A percentile compares a stretch with the other conserved stretches of the same genome.
phyloP scores from a whole-genome alignment of 192 early-diverging fungal genomes.

The Backusella psychrophila region DNA sequence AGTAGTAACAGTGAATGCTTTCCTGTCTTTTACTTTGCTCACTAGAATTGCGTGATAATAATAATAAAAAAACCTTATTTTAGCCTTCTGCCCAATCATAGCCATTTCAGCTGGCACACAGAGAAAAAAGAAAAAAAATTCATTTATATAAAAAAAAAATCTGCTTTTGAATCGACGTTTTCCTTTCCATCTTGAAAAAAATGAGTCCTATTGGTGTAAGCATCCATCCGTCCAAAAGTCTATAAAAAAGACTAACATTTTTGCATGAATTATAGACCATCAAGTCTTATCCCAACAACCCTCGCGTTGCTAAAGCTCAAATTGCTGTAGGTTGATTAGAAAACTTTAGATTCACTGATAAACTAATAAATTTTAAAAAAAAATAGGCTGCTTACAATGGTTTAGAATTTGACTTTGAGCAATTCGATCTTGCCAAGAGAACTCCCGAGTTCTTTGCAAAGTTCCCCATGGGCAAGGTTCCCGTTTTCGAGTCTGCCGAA shows the following conservation, averaged over 20 bases:
- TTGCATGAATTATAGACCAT: conserved; percentile 38
- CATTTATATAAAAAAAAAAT: neutral
- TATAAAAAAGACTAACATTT: neutral
- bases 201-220: conserved; percentile 17
- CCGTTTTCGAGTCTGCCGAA: conserved; percentile 81
- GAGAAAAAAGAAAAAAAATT: neutral
- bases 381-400: conserved; percentile 71
- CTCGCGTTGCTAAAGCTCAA: conserved; percentile 61
- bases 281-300: conserved; percentile 69
- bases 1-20: no score
- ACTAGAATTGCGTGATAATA: no score
- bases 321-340: conserved; percentile 39
- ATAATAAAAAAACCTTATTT: no score
- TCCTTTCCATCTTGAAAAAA: neutral
- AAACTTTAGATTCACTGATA: neutral
- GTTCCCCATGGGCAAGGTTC: conserved; percentile 90
- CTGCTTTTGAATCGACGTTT: neutral
- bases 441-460: conserved; percentile 82
- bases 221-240: conserved; percentile 3
- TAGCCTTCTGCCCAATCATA: no score
- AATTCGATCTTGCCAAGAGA: conserved; percentile 67
- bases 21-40: no score
- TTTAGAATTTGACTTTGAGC: conserved; percentile 64
- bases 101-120: neutral
- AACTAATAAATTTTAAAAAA: neutral